phyloP scores from a whole-genome alignment of 257 asterid genomes.

The Prunella vulgaris region DNA sequence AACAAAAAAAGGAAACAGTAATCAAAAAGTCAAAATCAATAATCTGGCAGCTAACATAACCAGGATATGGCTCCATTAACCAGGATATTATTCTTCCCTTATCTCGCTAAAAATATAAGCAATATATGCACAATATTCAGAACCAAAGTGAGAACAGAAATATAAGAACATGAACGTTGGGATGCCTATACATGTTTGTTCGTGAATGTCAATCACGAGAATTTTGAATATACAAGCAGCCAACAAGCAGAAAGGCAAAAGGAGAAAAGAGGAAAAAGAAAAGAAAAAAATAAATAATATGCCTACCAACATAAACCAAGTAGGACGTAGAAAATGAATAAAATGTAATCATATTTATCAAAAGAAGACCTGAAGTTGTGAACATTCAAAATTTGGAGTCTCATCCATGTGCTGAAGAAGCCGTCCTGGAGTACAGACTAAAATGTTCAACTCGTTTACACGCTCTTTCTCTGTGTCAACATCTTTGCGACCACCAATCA shows the following conservation, averaged over 20 bases:
- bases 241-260: background rate
- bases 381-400: conserved; percentile 88
- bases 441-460: conserved; percentile 69
- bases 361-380: conserved; percentile 83
- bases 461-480: conserved; percentile 82
- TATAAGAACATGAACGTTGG: background rate
- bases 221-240: background rate
- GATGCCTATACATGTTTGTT: background rate
- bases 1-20: background rate
- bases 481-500: conserved; percentile 94
- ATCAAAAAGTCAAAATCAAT: background rate
- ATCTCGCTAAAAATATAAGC: background rate
- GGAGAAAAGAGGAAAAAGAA: background rate
- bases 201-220: background rate
- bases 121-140: background rate
- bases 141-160: background rate
- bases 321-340: background rate
- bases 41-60: background rate
- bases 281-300: background rate
- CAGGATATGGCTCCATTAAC: background rate
- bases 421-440: conserved; percentile 97
- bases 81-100: background rate
- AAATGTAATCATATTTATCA: background rate
- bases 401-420: conserved; percentile 99
- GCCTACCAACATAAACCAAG: background rate